These are phyloP conservation scores for Tolypocladium endophyticum DNA, from an alignment of 2,329 filamentous ascomycete species.

Conservation along the genomic window DNA sequence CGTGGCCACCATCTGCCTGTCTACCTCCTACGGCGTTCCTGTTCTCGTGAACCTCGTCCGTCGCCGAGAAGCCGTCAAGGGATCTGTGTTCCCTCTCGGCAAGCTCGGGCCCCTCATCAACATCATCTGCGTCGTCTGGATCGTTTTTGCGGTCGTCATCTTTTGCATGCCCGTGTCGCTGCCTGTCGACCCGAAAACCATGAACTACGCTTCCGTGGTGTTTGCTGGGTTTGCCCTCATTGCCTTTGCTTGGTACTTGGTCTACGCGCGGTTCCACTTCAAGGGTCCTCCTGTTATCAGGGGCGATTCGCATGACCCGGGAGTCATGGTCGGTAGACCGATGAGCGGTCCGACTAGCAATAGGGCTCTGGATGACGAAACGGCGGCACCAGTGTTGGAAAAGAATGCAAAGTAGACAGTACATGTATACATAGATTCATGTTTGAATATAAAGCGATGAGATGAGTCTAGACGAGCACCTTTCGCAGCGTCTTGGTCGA, in stretches of 20 bases:
- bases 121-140: conserved; percentile 58
- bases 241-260: conserved; percentile 52
- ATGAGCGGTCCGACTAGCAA: neutral
- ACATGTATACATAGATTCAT: neutral
- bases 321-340: neutral
- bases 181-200: conserved; percentile 42
- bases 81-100: conserved; percentile 60
- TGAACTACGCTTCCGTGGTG: conserved; percentile 60
- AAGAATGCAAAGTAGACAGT: neutral
- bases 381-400: neutral
- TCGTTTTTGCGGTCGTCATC: conserved; percentile 55
- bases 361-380: neutral
- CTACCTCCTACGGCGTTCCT: conserved; percentile 64
- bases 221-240: conserved; percentile 52
- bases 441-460: neutral
- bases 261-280: conserved; percentile 52
- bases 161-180: conserved; percentile 66
- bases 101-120: conserved; percentile 61
- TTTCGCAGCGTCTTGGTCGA: neutral
- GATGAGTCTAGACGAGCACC: neutral
- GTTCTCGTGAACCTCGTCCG: conserved; percentile 62
- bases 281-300: conserved; percentile 38
- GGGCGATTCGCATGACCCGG: neutral
- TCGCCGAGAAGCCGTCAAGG: conserved; percentile 52
- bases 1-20: conserved; percentile 69